A percentile compares a stretch with the other conserved stretches of the same genome.
These are phyloP conservation scores for Xylariaceae sp. DNA, from an alignment of 2,329 filamentous ascomycete species.

Conservation along the genomic window DNA sequence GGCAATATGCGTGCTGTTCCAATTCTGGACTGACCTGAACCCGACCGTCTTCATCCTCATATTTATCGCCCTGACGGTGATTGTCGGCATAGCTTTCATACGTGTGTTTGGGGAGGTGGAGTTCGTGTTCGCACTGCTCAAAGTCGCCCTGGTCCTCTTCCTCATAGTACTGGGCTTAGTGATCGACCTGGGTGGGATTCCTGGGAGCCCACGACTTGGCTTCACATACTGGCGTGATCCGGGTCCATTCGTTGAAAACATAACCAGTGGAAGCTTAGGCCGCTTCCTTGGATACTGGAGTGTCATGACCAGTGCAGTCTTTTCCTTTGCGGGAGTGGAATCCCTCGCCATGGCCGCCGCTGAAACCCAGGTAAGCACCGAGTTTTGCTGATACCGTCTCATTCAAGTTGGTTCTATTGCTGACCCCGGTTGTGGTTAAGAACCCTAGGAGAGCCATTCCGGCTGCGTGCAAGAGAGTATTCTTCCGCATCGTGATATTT, in stretches of 20 bases:
- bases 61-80: constrained; percentile 49
- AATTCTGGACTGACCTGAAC: constrained; percentile 59
- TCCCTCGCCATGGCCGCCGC: constrained; percentile 51
- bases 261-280: constrained; percentile 53
- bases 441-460: constrained; percentile 46
- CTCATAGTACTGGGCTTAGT: constrained; percentile 59
- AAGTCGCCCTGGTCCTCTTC: constrained; percentile 58
- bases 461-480: constrained; percentile 53
- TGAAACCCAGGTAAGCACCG: no score
- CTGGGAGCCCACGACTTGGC: constrained; percentile 54
- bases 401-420: no score
- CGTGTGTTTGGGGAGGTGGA: constrained; percentile 58
- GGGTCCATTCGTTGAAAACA: constrained; percentile 62
- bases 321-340: constrained; percentile 46
- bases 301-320: constrained; percentile 42
- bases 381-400: no score
- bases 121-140: constrained; percentile 48
- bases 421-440: no score
- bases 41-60: constrained; percentile 47
- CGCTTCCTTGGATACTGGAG: constrained; percentile 59
- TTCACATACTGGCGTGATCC: constrained; percentile 68
- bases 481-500: constrained; percentile 50
- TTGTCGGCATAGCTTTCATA: constrained; percentile 55
- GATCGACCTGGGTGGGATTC: constrained; percentile 58
- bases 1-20: constrained; percentile 57